These are phyloP conservation scores for Hirschfeldia incana DNA, from an alignment of 345 rosid species.

Conservation along the genomic window DNA sequence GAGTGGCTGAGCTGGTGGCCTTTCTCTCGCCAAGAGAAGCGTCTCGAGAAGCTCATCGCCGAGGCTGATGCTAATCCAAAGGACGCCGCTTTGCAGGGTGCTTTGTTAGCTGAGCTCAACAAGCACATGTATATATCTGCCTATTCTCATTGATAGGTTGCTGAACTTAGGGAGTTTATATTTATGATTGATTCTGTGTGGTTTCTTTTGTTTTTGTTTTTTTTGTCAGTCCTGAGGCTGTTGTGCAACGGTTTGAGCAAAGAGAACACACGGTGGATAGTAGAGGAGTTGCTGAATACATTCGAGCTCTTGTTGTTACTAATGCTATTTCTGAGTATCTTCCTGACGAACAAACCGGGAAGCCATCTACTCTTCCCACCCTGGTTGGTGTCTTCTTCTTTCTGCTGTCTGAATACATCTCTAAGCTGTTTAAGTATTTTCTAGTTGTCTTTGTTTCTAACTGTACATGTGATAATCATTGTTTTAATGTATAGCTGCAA, in stretches of 20 bases:
- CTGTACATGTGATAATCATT: constrained; percentile 3
- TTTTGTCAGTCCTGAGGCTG: constrained; percentile 75
- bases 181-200: too few relatives aligned
- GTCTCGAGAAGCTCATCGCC: constrained; percentile 65
- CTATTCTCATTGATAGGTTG: background rate
- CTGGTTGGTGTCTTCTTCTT: constrained; percentile 49
- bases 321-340: constrained; percentile 86
- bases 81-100: constrained; percentile 65
- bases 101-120: constrained; percentile 80
- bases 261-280: constrained; percentile 82
- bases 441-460: background rate
- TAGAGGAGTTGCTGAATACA: constrained; percentile 86
- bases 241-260: constrained; percentile 84
- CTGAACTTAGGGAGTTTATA: too few relatives aligned
- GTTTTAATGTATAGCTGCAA: constrained; percentile 66
- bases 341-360: constrained; percentile 84
- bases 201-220: background rate
- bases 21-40: constrained; percentile 74
- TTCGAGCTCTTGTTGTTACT: constrained; percentile 81
- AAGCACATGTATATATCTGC: constrained; percentile 58
- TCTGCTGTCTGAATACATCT: too few relatives aligned
- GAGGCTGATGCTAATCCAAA: constrained; percentile 89
- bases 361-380: constrained; percentile 80
- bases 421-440: too few relatives aligned
- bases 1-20: constrained; percentile 81